Base-by-base conservation (phyloP, 441 rosid species). In the Codiaeum variegatum region DNA sequence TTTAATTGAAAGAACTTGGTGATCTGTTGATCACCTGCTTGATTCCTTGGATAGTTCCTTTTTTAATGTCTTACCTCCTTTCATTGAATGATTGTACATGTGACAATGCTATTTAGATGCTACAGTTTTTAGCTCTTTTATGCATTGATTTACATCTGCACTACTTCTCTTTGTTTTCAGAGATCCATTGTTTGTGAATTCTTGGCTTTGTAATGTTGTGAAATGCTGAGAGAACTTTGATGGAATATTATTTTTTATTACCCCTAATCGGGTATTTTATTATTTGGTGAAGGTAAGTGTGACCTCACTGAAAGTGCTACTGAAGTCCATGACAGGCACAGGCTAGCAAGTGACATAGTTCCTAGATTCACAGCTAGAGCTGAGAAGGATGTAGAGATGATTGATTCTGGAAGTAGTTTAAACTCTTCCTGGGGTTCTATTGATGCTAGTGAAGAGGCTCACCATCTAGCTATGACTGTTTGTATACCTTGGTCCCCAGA, bases 281-380 rank as follows among this genome's bases (percentile, higher is more conserved):
- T 67, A 63, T 61, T 71, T 36, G 60, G 55, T 76, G 66, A 82
- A 86, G 86, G 81, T 67, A 84, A 60, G 64, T 80, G 24, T 46
- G 75, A 66, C 66, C 66, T 71, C 44, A 23, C 67, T 21, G 69
- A 42, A 32, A 70, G 40, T 69, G 51, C 69, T 58, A 71, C 46
- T 46, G 76, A 62, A n/a, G 74, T 52, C 70, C 70, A 73, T 72
- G 79, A 80, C 42, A 83, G 73, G 78, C 67, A 80, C 42, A 83
- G 73, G 78, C 67, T 73, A 68, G 78, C 34, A 21, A 69, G 54
- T 67, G 70, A 70, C 31, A 61, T 56, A 36, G 36, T 32, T 60
- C 44, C 70, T 71, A 70, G 76, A 73, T 72, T 55, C 46, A 70
- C 75, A 47, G 64, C 70, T 66, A 61, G 52, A 55, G 54, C 73